Percentiles rank a stretch among this genome's conserved stretches.
Evolutionary conservation across 495 filamentous ascomycete species (phyloP).

Genomic region (Filosporella fistucella): DNA sequence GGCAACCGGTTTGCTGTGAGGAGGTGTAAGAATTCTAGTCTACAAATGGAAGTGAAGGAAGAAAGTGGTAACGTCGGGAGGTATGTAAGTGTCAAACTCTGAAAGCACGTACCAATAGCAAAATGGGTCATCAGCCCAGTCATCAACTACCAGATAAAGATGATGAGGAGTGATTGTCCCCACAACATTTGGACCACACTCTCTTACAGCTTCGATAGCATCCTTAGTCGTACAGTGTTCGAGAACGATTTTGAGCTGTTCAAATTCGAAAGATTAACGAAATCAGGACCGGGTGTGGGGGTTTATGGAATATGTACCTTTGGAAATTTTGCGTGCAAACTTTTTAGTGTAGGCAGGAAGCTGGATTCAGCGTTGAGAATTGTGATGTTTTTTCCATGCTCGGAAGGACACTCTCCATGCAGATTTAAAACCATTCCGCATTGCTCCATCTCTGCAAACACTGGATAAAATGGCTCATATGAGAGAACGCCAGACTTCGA

Average conservation of each 20-base stretch:
- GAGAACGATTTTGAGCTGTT: conserved; percentile 24
- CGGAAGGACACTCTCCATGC: conserved; percentile 51
- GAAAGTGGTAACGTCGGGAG: too few species aligned
- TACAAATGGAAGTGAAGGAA: too few species aligned
- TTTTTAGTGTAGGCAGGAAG: conserved; percentile 73
- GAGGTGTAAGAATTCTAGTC: background rate
- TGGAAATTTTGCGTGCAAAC: conserved; percentile 72
- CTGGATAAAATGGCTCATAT: conserved; percentile 65
- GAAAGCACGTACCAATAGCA: conserved; percentile 51
- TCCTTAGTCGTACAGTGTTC: conserved; percentile 82
- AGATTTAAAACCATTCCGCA: conserved; percentile 53
- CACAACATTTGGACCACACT: conserved; percentile 70
- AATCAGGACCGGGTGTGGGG: conserved; percentile 41
- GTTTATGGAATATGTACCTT: conserved; percentile 24
- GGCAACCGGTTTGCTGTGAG: conserved; percentile 45
- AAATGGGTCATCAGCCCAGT: conserved; percentile 60
- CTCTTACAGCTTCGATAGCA: conserved; percentile 72
- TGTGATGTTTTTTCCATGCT: conserved; percentile 58
- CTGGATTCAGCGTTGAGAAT: conserved; percentile 75
- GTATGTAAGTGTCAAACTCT: too few species aligned
- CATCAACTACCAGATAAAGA: conserved; percentile 63
- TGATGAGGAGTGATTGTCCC: conserved; percentile 77
- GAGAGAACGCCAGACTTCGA: conserved; percentile 75
- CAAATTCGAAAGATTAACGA: conserved; percentile 10
- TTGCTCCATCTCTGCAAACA: conserved; percentile 72